These are phyloP conservation scores for Fusarium illudens DNA, from an alignment of 2,329 filamentous ascomycete species.

Conservation along the genomic window DNA sequence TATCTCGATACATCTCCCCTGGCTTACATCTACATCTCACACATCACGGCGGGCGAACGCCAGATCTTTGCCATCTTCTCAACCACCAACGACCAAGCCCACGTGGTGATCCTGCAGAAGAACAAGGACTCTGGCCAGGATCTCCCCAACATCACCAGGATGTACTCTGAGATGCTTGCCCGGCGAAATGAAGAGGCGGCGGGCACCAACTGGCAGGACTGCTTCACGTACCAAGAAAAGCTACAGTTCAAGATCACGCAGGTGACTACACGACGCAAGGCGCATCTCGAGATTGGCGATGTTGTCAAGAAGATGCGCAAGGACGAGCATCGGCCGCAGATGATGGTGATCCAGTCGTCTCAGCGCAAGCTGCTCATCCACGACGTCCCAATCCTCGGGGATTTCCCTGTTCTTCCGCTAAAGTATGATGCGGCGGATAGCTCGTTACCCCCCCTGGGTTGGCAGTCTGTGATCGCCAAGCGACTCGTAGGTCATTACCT, in stretches of 20 bases:
- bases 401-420: conserved; percentile 84
- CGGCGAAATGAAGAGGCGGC: conserved; percentile 71
- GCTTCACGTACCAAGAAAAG: conserved; percentile 86
- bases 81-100: conserved; percentile 78
- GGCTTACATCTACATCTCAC: conserved; percentile 90
- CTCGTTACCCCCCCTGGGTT: conserved; percentile 88
- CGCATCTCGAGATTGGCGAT: conserved; percentile 87
- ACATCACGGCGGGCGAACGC: conserved; percentile 87
- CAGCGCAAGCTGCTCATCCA: conserved; percentile 82
- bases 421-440: conserved; percentile 85
- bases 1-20: conserved; percentile 81
- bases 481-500: conserved; percentile 90
- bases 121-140: conserved; percentile 80
- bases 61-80: conserved; percentile 96
- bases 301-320: conserved; percentile 88
- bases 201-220: conserved; percentile 77
- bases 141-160: conserved; percentile 87
- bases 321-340: conserved; percentile 80
- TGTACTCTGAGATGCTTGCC: conserved; percentile 81
- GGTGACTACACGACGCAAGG: conserved; percentile 88
- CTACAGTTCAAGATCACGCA: conserved; percentile 87
- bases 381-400: conserved; percentile 83
- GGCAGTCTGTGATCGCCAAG: conserved; percentile 89
- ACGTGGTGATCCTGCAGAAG: conserved; percentile 88
- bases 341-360: conserved; percentile 91